phyloP scores from a whole-genome alignment of 2,329 filamentous ascomycete species.

The Pseudogymnoascus sp. region DNA sequence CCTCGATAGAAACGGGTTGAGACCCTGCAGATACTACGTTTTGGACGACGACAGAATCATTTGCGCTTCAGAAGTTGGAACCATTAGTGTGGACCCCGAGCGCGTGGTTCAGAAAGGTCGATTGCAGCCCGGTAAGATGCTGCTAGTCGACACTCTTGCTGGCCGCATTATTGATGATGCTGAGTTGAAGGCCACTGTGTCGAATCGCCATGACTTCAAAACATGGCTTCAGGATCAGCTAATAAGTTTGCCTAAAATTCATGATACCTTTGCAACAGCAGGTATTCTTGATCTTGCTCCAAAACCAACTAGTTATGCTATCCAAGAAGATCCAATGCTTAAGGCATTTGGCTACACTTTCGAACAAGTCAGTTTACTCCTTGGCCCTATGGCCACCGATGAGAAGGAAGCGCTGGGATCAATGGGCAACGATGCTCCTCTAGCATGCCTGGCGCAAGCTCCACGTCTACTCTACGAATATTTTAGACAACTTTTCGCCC shows the following conservation, averaged over 20 bases:
- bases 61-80: slow-evolving; percentile 92
- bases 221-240: slow-evolving; percentile 81
- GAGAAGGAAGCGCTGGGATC: slow-evolving; percentile 95
- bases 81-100: slow-evolving; percentile 85
- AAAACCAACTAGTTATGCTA: slow-evolving; percentile 56
- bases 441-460: slow-evolving; percentile 83
- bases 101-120: slow-evolving; percentile 85
- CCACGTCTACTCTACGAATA: slow-evolving; percentile 89
- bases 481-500: slow-evolving; percentile 94
- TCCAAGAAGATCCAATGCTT: slow-evolving; percentile 78
- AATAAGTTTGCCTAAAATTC: slow-evolving; percentile 68
- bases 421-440: slow-evolving; percentile 93
- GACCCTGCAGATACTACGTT: slow-evolving; percentile 94
- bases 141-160: slow-evolving; percentile 82
- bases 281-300: slow-evolving; percentile 55
- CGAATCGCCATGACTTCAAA: slow-evolving; percentile 80
- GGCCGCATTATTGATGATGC: slow-evolving; percentile 91
- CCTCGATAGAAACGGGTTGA: slow-evolving; percentile 86
- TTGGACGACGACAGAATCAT: slow-evolving; percentile 96
- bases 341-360: slow-evolving; percentile 89
- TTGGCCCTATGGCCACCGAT: slow-evolving; percentile 92
- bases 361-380: slow-evolving; percentile 84
- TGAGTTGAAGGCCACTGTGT: slow-evolving; percentile 81
- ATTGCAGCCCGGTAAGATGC: slow-evolving; percentile 89
- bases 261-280: slow-evolving; percentile 50